These are phyloP conservation scores for Globisporangium spiculum DNA, from an alignment of 352 stramenopile genomes.

Conservation along the genomic window DNA sequence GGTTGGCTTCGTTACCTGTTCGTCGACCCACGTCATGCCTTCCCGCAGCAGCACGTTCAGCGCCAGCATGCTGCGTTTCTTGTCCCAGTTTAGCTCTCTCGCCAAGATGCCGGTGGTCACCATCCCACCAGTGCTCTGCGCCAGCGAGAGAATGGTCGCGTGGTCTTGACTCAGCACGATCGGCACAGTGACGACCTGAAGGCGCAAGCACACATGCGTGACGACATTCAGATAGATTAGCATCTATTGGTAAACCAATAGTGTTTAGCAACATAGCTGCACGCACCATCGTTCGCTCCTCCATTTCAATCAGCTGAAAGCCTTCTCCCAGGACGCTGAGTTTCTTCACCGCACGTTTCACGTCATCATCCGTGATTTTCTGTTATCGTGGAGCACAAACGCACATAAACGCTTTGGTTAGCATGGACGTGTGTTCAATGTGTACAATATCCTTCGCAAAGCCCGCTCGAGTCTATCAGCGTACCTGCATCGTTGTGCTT, in stretches of 20 bases:
- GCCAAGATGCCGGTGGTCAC: constrained; percentile 86
- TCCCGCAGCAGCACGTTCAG: constrained; percentile 91
- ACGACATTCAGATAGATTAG: neutral
- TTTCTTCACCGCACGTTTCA: constrained; percentile 94
- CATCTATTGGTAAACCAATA: neutral
- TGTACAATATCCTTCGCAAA: neutral
- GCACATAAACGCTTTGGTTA: neutral
- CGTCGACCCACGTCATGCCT: constrained; percentile 97
- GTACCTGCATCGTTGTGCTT: constrained; percentile 52
- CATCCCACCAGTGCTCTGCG: constrained; percentile 85
- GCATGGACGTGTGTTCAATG: neutral
- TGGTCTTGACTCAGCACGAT: constrained; percentile 95
- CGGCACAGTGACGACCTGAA: constrained; percentile 92
- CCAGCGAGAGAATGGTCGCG: constrained; percentile 89
- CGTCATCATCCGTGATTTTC: constrained; percentile 90
- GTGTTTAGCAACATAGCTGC: neutral
- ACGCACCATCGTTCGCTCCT: constrained; percentile 86
- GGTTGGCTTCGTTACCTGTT: constrained; percentile 49
- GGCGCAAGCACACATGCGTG: neutral
- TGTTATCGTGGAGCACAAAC: constrained; percentile 20
- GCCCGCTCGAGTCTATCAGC: neutral
- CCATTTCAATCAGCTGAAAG: constrained; percentile 93
- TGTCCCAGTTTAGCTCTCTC: constrained; percentile 84
- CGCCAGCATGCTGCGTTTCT: constrained; percentile 90
- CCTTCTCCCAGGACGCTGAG: constrained; percentile 92